Percentiles rank a stretch among this genome's conserved stretches.
phyloP scores from a whole-genome alignment of 2,329 filamentous ascomycete genomes.

The Alternaria triticimaculans region DNA sequence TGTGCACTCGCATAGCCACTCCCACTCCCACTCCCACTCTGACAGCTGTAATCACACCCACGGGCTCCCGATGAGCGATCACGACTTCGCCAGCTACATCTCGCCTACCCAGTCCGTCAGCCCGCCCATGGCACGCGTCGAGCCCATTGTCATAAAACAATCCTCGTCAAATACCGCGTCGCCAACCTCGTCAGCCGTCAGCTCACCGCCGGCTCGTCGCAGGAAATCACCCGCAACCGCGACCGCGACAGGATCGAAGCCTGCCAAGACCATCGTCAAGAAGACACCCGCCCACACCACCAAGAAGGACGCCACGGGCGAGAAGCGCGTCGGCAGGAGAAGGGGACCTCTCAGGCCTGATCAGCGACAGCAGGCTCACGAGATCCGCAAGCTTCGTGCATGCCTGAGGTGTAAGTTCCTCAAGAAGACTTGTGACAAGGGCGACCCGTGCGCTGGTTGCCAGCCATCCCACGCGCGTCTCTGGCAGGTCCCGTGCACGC shows the following conservation, averaged over 20 bases:
- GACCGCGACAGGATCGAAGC: slow-evolving; percentile 71
- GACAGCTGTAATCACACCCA: slow-evolving; percentile 38
- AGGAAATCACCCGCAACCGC: slow-evolving; percentile 75
- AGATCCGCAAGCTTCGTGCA: slow-evolving; percentile 92
- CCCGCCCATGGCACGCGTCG: slow-evolving; percentile 70
- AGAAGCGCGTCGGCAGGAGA: slow-evolving; percentile 93
- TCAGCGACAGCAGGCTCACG: slow-evolving; percentile 93
- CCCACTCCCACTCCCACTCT: slow-evolving; percentile 30
- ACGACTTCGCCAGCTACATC: slow-evolving; percentile 48
- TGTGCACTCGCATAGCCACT: slow-evolving; percentile 24
- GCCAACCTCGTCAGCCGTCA: slow-evolving; percentile 60
- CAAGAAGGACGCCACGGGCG: slow-evolving; percentile 76
- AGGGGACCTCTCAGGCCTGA: slow-evolving; percentile 90
- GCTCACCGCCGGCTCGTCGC: slow-evolving; percentile 69
- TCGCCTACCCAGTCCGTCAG: slow-evolving; percentile 63
- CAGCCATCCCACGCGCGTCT: slow-evolving; percentile 93
- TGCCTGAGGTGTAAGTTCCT: slow-evolving; percentile 97
- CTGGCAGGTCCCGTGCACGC: slow-evolving; percentile 97
- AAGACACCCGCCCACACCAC: slow-evolving; percentile 69
- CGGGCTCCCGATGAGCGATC: slow-evolving; percentile 31
- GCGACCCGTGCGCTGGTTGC: slow-evolving; percentile 93
- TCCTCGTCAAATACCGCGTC: slow-evolving; percentile 65
- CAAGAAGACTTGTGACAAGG: slow-evolving; percentile 99
- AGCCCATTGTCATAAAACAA: slow-evolving; percentile 73
- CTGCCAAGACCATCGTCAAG: slow-evolving; percentile 83